phyloP scores from a whole-genome alignment of 768 basidiomycete species.

The Serendipita sp. region DNA sequence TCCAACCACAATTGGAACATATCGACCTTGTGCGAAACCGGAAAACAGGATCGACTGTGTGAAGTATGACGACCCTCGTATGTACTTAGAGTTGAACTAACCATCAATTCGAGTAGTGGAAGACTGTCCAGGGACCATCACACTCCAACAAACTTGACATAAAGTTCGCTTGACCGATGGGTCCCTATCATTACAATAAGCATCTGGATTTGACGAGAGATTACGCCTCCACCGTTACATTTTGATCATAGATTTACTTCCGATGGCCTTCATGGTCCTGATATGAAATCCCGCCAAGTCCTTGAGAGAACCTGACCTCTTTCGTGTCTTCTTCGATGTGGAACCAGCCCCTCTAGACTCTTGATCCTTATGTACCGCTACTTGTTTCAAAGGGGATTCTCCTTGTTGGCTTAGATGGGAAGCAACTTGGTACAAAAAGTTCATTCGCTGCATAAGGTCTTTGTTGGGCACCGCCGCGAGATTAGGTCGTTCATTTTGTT shows the following conservation, averaged over 20 bases:
- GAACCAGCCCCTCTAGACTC: background rate
- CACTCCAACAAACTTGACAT: background rate
- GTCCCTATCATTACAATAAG: background rate
- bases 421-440: slow-evolving; percentile 9
- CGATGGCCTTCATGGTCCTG: background rate
- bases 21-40: background rate
- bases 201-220: background rate
- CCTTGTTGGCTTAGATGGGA: slow-evolving; percentile 5
- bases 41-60: no score
- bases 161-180: background rate
- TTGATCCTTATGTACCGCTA: background rate
- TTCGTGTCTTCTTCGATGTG: background rate
- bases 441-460: slow-evolving; percentile 3
- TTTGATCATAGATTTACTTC: slow-evolving; percentile 5
- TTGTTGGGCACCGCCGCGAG: background rate
- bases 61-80: no score
- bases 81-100: background rate
- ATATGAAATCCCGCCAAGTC: slow-evolving; percentile 1
- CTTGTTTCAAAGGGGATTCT: background rate
- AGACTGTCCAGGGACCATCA: background rate
- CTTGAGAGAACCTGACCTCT: background rate
- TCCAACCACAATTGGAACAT: background rate
- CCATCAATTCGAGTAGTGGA: background rate
- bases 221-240: background rate
- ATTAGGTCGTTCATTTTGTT: background rate